Conservation (phyloP, 768 basidiomycete species). For the Termitomyces sp. region DNA sequence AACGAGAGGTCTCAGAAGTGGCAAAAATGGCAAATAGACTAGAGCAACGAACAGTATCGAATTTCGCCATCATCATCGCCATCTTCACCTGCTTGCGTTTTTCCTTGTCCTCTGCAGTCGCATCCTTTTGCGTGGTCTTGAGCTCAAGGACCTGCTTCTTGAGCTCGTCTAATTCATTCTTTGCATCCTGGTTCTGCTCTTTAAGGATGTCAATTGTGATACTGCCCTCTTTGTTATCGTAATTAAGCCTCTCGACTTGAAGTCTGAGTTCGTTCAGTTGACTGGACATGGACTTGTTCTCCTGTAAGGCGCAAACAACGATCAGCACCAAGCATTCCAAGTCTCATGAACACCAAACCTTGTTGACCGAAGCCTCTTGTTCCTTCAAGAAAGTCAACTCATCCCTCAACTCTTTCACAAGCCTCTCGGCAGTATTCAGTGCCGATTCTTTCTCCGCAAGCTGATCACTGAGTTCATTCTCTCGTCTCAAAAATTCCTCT, state of each 20-base stretch:
- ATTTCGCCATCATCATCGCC: slow-evolving; percentile 99
- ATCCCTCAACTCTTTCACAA: slow-evolving; percentile 83
- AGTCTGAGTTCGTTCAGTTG: slow-evolving; percentile 91
- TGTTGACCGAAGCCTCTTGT: slow-evolving; percentile 75
- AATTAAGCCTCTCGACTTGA: slow-evolving; percentile 87
- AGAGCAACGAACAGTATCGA: slow-evolving; percentile 72
- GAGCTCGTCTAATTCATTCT: slow-evolving; percentile 86
- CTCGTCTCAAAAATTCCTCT: slow-evolving; percentile 93
- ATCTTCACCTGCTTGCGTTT: slow-evolving; percentile 99
- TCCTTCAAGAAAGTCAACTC: slow-evolving; percentile 90
- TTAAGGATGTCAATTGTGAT: slow-evolving; percentile 94
- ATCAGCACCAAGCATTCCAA: neutral
- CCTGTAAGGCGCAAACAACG: slow-evolving; percentile 37
- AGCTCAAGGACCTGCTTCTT: slow-evolving; percentile 75
- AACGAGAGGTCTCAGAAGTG: slow-evolving; percentile 1
- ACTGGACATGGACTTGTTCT: slow-evolving; percentile 91
- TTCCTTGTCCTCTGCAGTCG: slow-evolving; percentile 94
- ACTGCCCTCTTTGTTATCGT: slow-evolving; percentile 92
- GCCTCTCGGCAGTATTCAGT: slow-evolving; percentile 76
- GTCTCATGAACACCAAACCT: slow-evolving; percentile 39
- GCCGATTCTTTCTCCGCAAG: slow-evolving; percentile 90
- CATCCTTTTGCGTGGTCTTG: slow-evolving; percentile 78
- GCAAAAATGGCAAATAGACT: slow-evolving; percentile 3
- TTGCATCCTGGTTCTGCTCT: slow-evolving; percentile 88
- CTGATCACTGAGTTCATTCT: slow-evolving; percentile 94